Conservation (phyloP, 75 land plant species). For the Selaginella tamariscina region DNA sequence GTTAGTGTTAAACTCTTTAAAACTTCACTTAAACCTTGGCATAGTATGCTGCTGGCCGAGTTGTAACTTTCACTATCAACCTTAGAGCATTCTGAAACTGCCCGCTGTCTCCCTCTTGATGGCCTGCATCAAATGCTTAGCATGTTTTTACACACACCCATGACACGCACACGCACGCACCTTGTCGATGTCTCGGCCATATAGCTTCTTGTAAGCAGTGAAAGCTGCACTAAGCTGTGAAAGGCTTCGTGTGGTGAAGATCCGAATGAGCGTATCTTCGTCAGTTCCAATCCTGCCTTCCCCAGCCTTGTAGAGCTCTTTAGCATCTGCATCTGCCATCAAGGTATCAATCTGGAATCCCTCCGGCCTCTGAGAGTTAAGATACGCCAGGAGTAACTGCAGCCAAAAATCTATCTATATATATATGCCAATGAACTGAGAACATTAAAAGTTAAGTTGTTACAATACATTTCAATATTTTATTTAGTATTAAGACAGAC, state of each 20-base stretch:
- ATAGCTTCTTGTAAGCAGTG: constrained; percentile 41
- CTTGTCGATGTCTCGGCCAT: constrained; percentile 58
- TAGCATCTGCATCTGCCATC: constrained; percentile 53
- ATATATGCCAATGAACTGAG: neutral
- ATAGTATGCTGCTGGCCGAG: constrained; percentile 44
- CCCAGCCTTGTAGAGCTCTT: constrained; percentile 46
- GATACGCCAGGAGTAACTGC: constrained; percentile 56
- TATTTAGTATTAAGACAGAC: neutral
- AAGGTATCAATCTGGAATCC: constrained; percentile 28
- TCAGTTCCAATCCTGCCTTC: constrained; percentile 33
- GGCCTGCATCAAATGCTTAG: constrained; percentile 24
- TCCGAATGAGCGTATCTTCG: constrained; percentile 54
- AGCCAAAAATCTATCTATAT: neutral
- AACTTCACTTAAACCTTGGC: constrained; percentile 38
- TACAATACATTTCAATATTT: neutral
- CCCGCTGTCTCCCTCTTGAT: constrained; percentile 32
- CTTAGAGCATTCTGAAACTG: constrained; percentile 38
- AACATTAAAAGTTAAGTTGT: neutral
- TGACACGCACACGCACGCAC: constrained; percentile 15
- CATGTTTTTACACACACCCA: neutral
- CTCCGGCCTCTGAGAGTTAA: constrained; percentile 47
- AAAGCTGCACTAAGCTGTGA: constrained; percentile 48
- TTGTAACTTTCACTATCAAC: constrained; percentile 35
- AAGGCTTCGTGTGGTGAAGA: constrained; percentile 50
- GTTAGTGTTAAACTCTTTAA: neutral